A percentile compares a stretch with the other conserved stretches of the same genome.
phyloP scores from a whole-genome alignment of 345 rosid genomes.

The Rhizophora apiculata region DNA sequence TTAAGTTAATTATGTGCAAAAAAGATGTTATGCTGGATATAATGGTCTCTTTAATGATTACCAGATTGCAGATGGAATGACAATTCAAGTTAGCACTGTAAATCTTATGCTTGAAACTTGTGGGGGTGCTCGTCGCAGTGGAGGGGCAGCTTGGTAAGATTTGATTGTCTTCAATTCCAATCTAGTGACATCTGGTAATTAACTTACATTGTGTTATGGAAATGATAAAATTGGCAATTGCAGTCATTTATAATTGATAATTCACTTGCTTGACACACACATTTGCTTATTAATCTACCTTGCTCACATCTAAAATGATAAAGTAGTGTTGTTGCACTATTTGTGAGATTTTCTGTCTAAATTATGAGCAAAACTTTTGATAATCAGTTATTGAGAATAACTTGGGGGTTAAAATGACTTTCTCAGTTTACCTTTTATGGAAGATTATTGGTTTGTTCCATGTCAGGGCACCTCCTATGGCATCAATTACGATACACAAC shows the following conservation, averaged over 20 bases:
- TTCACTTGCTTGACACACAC: slow-evolving; percentile 3
- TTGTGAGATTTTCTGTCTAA: too few relatives aligned
- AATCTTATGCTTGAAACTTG: slow-evolving; percentile 93
- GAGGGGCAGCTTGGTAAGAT: slow-evolving; percentile 90
- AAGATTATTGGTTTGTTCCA: slow-evolving; percentile 10
- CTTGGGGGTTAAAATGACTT: background rate
- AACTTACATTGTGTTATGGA: background rate
- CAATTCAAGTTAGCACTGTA: slow-evolving; percentile 76
- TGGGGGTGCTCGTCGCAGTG: slow-evolving; percentile 59
- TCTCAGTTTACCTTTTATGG: background rate
- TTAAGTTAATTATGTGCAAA: background rate
- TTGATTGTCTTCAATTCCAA: background rate
- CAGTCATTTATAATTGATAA: too few relatives aligned
- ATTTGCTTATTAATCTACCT: background rate
- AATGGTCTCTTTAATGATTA: slow-evolving; percentile 15
- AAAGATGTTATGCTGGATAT: slow-evolving; percentile 6
- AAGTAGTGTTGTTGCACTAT: too few relatives aligned
- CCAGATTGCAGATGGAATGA: slow-evolving; percentile 99
- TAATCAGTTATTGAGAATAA: background rate
- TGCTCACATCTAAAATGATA: background rate
- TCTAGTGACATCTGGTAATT: background rate
- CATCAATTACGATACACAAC: slow-evolving; percentile 85
- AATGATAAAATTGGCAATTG: background rate
- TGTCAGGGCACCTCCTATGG: slow-evolving; percentile 90
- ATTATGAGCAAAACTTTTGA: background rate